Conservation (phyloP, 2,329 filamentous ascomycete genomes). For the Fusarium siculi region DNA sequence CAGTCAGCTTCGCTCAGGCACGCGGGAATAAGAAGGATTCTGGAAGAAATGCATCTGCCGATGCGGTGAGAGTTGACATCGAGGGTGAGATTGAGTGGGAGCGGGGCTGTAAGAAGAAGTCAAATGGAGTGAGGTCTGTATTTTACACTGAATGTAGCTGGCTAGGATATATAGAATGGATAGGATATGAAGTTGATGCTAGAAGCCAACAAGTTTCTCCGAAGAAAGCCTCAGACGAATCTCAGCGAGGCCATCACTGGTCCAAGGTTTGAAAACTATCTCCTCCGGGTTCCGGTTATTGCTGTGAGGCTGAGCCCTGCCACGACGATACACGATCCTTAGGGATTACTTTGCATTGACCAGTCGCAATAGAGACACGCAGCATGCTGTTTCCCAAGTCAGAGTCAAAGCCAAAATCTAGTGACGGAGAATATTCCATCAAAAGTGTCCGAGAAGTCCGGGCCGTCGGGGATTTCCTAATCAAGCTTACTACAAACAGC, state of each 20-base stretch:
- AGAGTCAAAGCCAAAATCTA: background rate
- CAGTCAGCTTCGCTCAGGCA: background rate
- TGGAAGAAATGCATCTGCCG: too few relatives aligned
- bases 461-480: background rate
- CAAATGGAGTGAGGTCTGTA: background rate
- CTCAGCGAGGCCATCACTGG: background rate
- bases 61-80: background rate
- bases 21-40: background rate
- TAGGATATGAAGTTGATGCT: rapidly evolving
- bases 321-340: background rate
- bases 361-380: rapidly evolving
- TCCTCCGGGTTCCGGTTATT: background rate
- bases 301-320: background rate
- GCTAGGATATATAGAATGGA: too few relatives aligned
- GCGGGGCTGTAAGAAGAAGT: background rate
- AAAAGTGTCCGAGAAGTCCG: background rate
- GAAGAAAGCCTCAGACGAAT: rapidly evolving
- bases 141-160: too few relatives aligned
- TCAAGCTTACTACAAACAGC: background rate
- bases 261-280: too few relatives aligned
- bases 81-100: background rate
- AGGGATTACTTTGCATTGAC: background rate
- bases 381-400: background rate
- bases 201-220: too few relatives aligned
- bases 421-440: background rate